These are phyloP conservation scores for Leccinum imitatum DNA, from an alignment of 768 basidiomycete species.

Conservation along the genomic window DNA sequence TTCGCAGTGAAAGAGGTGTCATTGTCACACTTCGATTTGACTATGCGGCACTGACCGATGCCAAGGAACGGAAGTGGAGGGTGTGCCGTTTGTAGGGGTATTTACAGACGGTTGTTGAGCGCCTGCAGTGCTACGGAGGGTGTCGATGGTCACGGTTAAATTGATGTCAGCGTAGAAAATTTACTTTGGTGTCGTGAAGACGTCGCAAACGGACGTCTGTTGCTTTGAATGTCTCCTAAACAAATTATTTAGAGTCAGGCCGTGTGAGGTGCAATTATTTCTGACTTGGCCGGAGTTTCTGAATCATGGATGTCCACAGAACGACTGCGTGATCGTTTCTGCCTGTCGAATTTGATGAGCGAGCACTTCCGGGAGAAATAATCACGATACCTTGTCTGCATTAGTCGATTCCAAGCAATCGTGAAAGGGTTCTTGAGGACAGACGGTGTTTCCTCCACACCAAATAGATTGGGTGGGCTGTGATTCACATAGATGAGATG, in stretches of 20 bases:
- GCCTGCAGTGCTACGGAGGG: neutral
- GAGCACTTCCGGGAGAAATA: neutral
- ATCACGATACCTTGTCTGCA: constrained; percentile 14
- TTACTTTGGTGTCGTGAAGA: constrained; percentile 12
- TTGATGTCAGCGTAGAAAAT: neutral
- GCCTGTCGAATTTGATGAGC: constrained; percentile 12
- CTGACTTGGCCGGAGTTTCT: constrained; percentile 27
- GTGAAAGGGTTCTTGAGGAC: constrained; percentile 18
- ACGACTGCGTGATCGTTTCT: constrained; percentile 26
- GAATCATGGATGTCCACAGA: constrained; percentile 14
- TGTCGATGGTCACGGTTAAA: neutral
- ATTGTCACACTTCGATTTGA: neutral
- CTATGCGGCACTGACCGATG: constrained; percentile 10
- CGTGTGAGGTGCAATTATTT: neutral
- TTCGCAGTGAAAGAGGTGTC: constrained; percentile 2
- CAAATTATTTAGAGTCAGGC: neutral
- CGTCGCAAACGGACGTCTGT: constrained; percentile 4
- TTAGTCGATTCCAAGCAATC: constrained; percentile 22
- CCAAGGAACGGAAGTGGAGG: constrained; percentile 3
- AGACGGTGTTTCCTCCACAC: neutral
- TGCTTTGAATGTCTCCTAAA: constrained; percentile 11
- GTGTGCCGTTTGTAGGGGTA: neutral
- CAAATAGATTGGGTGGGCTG: constrained; percentile 1
- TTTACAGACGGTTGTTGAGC: neutral
- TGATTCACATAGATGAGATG: neutral